These are phyloP conservation scores for Ogataea thermomethanolica DNA, from an alignment of 805 yeast genomes.

Conservation along the genomic window DNA sequence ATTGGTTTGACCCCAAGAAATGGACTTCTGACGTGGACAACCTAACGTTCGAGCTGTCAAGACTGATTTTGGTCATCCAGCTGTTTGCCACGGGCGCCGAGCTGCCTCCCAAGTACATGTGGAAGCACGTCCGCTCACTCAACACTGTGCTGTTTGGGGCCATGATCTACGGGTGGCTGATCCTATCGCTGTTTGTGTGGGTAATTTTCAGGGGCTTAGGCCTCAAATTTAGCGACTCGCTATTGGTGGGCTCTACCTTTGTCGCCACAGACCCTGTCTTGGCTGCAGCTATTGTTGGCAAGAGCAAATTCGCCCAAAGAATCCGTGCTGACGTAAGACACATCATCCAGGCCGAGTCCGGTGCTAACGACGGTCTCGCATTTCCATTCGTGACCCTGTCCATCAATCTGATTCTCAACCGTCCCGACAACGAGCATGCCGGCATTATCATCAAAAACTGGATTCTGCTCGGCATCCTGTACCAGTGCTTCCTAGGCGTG, in stretches of 20 bases:
- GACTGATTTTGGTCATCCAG: constrained; percentile 81
- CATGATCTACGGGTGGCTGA: constrained; percentile 88
- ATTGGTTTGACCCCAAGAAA: constrained; percentile 76
- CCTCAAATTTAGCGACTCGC: constrained; percentile 64
- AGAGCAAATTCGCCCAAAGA: constrained; percentile 84
- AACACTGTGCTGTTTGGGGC: constrained; percentile 73
- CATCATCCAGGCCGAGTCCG: constrained; percentile 79
- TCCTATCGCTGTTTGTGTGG: constrained; percentile 79
- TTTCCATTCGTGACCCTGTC: constrained; percentile 82
- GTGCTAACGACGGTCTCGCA: constrained; percentile 95
- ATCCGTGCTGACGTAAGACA: constrained; percentile 93
- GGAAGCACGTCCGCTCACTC: constrained; percentile 77
- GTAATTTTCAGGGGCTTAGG: constrained; percentile 58
- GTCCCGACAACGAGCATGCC: constrained; percentile 47
- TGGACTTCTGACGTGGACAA: constrained; percentile 68
- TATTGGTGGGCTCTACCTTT: constrained; percentile 79
- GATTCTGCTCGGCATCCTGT: constrained; percentile 70
- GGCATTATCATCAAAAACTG: constrained; percentile 74
- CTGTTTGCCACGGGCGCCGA: constrained; percentile 95
- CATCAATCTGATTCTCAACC: constrained; percentile 59
- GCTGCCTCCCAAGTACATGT: constrained; percentile 84
- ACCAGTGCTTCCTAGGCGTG: constrained; percentile 80
- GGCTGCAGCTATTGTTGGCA: constrained; percentile 94
- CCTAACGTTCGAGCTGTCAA: constrained; percentile 77
- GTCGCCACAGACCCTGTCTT: constrained; percentile 95